Percentiles rank a stretch among this genome's conserved stretches.
Conservation (phyloP, 495 filamentous ascomycete species). For the Daldinia vernicosa region DNA sequence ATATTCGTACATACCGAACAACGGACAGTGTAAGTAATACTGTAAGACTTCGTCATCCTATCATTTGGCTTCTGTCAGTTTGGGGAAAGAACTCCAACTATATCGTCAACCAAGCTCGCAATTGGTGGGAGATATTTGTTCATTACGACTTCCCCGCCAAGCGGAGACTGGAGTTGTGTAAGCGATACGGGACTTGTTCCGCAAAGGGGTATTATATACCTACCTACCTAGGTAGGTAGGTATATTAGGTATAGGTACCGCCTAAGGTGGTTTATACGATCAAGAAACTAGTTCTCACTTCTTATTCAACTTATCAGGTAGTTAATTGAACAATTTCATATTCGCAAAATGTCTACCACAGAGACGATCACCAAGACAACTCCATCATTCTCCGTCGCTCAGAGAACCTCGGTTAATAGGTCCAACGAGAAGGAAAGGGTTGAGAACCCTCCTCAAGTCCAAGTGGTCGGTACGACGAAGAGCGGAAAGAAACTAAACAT, state of each 20-base stretch:
- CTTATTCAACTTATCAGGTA: background rate
- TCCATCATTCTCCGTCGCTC: background rate
- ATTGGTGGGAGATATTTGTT: conserved; percentile 27
- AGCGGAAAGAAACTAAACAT: conserved; percentile 58
- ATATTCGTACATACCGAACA: background rate
- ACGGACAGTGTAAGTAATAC: background rate
- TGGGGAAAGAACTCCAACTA: conserved; percentile 23
- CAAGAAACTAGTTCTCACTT: background rate
- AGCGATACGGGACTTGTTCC: conserved; percentile 12
- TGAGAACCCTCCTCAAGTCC: conserved; percentile 40
- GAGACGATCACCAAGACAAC: conserved; percentile 16
- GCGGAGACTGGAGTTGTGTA: conserved; percentile 20
- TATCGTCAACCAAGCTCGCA: conserved; percentile 10
- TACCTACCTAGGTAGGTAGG: too few relatives aligned
- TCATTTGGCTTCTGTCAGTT: background rate
- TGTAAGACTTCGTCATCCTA: background rate
- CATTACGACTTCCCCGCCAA: conserved; percentile 27
- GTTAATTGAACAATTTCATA: background rate
- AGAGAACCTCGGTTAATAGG: conserved; percentile 5
- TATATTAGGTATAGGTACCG: too few relatives aligned
- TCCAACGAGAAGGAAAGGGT: conserved; percentile 26
- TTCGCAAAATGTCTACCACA: conserved; percentile 23
- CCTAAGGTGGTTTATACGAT: background rate
- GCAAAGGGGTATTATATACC: background rate
- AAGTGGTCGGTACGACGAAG: conserved; percentile 48